Percentiles rank a stretch among this genome's conserved stretches.
These are phyloP conservation scores for Pseudogymnoascus sp. DNA, from an alignment of 2,329 filamentous ascomycete genomes.

Conservation along the genomic window DNA sequence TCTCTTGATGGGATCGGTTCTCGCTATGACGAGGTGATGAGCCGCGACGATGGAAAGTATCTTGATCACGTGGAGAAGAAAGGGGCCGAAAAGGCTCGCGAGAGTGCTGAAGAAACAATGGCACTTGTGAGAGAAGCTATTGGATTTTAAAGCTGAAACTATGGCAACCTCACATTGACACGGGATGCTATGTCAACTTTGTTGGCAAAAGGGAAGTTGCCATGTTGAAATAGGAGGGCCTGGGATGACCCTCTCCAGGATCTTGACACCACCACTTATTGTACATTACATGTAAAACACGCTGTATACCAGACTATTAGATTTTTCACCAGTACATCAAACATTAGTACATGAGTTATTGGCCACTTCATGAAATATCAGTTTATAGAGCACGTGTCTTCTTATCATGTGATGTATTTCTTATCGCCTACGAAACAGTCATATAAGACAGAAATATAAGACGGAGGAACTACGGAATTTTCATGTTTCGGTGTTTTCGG, in stretches of 20 bases:
- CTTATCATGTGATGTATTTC: neutral
- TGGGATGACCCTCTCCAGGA: neutral
- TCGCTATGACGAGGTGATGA: slow-evolving; percentile 45
- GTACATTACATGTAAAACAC: slow-evolving; percentile 4
- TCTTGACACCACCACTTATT: neutral
- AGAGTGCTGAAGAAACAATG: slow-evolving; percentile 49
- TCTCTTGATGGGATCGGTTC: slow-evolving; percentile 48
- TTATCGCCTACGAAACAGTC: neutral
- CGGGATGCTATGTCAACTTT: neutral
- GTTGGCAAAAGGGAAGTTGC: neutral
- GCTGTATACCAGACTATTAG: neutral
- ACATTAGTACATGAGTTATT: neutral
- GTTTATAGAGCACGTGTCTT: neutral
- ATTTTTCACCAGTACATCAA: neutral
- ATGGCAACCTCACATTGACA: neutral
- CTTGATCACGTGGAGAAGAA: slow-evolving; percentile 49
- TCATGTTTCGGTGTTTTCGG: neutral
- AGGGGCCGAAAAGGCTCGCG: slow-evolving; percentile 53
- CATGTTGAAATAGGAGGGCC: neutral
- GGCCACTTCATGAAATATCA: neutral
- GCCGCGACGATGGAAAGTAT: slow-evolving; percentile 38
- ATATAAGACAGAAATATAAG: slow-evolving; percentile 2
- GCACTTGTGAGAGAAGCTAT: slow-evolving; percentile 34
- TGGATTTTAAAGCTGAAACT: slow-evolving; percentile 26
- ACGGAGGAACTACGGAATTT: neutral